Conservation (phyloP, 768 basidiomycete genomes). For the Leccinum uliginosum region DNA sequence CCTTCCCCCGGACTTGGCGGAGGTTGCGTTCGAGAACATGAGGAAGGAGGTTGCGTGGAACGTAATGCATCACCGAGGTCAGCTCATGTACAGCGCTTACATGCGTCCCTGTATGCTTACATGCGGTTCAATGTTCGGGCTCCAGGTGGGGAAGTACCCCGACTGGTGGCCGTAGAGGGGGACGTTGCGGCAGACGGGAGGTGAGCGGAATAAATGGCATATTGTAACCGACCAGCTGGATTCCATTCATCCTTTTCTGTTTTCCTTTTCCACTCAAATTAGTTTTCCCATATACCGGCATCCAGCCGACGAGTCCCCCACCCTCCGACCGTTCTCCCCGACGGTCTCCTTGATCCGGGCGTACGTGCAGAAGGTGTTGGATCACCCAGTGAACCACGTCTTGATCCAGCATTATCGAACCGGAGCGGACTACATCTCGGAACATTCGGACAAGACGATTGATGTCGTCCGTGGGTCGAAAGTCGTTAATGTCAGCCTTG, state of each 20-base stretch:
- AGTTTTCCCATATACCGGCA: slow-evolving; percentile 81
- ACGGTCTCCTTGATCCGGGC: slow-evolving; percentile 63
- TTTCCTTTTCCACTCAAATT: background rate
- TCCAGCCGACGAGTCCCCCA: slow-evolving; percentile 75
- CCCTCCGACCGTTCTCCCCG: slow-evolving; percentile 60
- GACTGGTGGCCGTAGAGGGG: slow-evolving; percentile 61
- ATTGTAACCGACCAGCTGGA: slow-evolving; percentile 6
- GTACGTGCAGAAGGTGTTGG: slow-evolving; percentile 52
- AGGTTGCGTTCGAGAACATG: slow-evolving; percentile 53
- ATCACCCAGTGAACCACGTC: slow-evolving; percentile 77
- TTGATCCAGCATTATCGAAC: slow-evolving; percentile 78
- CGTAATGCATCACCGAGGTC: slow-evolving; percentile 71
- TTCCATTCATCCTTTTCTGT: background rate
- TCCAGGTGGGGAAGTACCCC: slow-evolving; percentile 69
- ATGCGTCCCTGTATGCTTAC: background rate
- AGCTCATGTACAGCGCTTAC: slow-evolving; percentile 9
- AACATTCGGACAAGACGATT: slow-evolving; percentile 85
- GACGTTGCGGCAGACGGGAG: slow-evolving; percentile 48
- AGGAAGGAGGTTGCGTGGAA: slow-evolving; percentile 67
- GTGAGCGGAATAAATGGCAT: slow-evolving; percentile 27
- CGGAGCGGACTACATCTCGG: slow-evolving; percentile 79
- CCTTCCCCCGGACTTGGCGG: slow-evolving; percentile 53
- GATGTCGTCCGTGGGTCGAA: slow-evolving; percentile 71
- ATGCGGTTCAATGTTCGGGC: slow-evolving; percentile 2
- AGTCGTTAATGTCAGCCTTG: slow-evolving; percentile 79